Base-by-base conservation (phyloP, 257 asterid genomes). In the Penstemon davidsonii region DNA sequence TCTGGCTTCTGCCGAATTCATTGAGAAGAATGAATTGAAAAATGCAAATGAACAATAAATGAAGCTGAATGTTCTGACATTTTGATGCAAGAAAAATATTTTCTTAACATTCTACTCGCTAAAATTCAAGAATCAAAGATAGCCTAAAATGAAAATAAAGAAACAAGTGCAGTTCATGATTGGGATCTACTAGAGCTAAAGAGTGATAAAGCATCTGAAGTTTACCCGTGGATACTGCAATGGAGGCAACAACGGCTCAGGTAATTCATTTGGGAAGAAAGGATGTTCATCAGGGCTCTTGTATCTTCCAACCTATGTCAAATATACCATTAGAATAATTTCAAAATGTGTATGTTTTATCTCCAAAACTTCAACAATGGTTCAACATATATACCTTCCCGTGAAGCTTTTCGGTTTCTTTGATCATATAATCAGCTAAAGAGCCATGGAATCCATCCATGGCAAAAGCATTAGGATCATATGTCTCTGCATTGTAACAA, bases 261-360 rank as follows among this genome's bases (percentile, higher is more conserved):
- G 86, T 56, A 87, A 66, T 55, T 72, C 86, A 70, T 83, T 74
- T 3, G 95, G 95, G 78, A 91, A 91, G 83, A 91, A 94, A 58
- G 99, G 91, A 72, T 88, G 97, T 85, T 94, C 99, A 13, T 91
- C 99, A 0, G 99, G 99, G 72, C 91, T 83, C 72, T 75, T 82
- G 74, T 87, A 94, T 77, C 99, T 79, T 74, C 99, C 99, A 77
- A 87, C 92, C 99, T 93, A 59, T n/a, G 41, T 54, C 57, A 70
- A 73, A 62, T 33, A 47, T 18, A 25, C 18, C 7, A 46, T 71
- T 5, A 8, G 1, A 25, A 25, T 25, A 25, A 25, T 1, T 25
- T 1, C 42, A 60, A 63, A 64, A 15, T 15, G 55, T 47, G 2
- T 25, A 55, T 40, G 8, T 49, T 47, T 58, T 50, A 7, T 38